These are phyloP conservation scores for Salinomyces thailandicus DNA, from an alignment of 2,329 filamentous ascomycete genomes.

Conservation along the genomic window DNA sequence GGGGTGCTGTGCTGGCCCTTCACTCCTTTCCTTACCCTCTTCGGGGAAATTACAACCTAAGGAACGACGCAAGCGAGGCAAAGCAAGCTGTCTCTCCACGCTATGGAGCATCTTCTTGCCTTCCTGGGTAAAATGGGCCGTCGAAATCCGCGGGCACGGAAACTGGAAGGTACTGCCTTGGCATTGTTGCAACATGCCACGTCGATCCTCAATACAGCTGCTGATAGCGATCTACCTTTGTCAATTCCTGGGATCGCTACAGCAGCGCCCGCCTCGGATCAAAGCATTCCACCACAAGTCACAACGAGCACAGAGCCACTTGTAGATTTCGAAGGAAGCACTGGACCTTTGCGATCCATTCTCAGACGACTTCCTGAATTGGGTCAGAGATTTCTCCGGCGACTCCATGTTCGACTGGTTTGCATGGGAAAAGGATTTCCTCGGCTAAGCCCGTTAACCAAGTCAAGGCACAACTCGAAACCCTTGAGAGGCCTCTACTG, in stretches of 20 bases:
- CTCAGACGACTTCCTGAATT: neutral
- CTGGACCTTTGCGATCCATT: no score
- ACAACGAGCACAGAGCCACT: no score
- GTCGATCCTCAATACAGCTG: conserved; percentile 4
- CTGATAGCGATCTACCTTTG: no score
- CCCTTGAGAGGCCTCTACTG: neutral
- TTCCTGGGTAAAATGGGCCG: conserved; percentile 11
- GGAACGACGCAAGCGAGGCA: neutral
- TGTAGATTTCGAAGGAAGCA: no score
- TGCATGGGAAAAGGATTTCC: conserved; percentile 4
- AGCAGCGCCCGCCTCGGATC: no score
- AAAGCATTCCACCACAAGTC: no score
- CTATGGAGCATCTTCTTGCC: conserved; percentile 13
- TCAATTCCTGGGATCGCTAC: no score
- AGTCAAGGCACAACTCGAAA: no score
- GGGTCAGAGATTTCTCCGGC: conserved; percentile 1
- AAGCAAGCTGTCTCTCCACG: conserved; percentile 5
- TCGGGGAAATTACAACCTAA: conserved; percentile 12
- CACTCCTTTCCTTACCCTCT: conserved; percentile 14
- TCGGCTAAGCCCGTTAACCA: no score
- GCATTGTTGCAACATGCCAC: conserved; percentile 11
- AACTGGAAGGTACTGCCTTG: conserved; percentile 10
- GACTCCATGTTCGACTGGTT: conserved; percentile 6
- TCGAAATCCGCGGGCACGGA: conserved; percentile 10
- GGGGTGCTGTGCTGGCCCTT: conserved; percentile 17